Evolutionary conservation across 495 filamentous ascomycete species (phyloP), one percentile per base, ranked within the genome.

Genomic region (Aspergillus biplanus): DNA sequence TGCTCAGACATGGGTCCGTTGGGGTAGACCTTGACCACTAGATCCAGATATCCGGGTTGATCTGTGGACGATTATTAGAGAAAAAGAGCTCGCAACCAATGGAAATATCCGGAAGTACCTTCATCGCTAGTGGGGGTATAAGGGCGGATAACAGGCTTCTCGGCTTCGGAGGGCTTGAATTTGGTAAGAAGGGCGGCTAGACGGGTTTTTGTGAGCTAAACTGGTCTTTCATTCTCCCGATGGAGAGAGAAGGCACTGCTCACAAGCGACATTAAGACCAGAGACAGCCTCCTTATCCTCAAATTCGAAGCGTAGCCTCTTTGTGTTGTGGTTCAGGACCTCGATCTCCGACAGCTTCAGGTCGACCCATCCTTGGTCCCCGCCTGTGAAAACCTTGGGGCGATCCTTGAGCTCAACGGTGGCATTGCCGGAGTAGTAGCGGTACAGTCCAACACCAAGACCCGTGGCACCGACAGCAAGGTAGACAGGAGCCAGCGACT

Each of bases 51-150:
- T 55, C 95, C 95, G 67, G 84, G 84, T 49, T 81, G 75, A 58
- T 90, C 91, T 89, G 31, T 32, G 49, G 35, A 31, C 2, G 39
- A 8, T 50, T 46, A 33, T 52, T 3, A 61, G 52, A 49, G 13
- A 35, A 13, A 27, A 16, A 27, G 18, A 18, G 4, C 11, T 55
- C 58, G 54, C 11, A 56, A 47, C 3, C 16, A 18, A 34, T 9
- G 37, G 33, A 34, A 21, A 32, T 5, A 11, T 13, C 2, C 31
- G 7, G 18, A 70, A 82, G 72, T 82, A 89, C 90, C 86, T 78
- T 96, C 92, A 72, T 96, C 92, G 71, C 85, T 95, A 65, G 88
- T 83, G 31, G 95, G 95, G 9, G 95, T 99, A 80, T 99, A 99
- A 6, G 95, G 95, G 46, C 95, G 82, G 53, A 99, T 83, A 8